Evolutionary conservation across 495 filamentous ascomycete genomes (phyloP), one percentile per base, ranked within the genome.

Genomic region (Hypoxylon subgilvum): DNA sequence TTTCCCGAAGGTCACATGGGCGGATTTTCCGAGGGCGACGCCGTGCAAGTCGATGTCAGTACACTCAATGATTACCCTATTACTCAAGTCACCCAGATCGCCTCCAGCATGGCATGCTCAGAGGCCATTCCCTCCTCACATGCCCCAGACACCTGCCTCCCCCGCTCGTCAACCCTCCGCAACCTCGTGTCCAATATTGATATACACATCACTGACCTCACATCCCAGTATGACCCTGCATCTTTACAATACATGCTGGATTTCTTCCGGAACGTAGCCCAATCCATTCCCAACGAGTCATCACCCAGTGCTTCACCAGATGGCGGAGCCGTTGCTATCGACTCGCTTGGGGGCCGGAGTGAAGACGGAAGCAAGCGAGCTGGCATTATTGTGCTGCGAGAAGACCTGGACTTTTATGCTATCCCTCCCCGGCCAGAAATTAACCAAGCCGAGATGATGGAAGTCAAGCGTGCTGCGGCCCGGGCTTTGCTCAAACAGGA

Each of bases 161-260:
- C 61, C 23, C 53, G 54, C 9, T 66, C 62, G 52, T 64, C 53
- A 21, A 61, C 60, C 16, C 58, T 68, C 57, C 73, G 69, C 63
- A 72, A 67, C 65, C 49, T 74, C 57, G 73, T 75, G 28, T 72
- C 70, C 60, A 79, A 81, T 71, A 70, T 72, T 61, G 59, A 78
- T 66, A 72, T 82, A 67, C 69, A 82, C 64, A 69, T 79, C 74
- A 77, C 85, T 87, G 73, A 89, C 80, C 71, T 68, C 54, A 64
- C 60, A 47, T 72, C 78, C 52, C 77, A 98, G 94, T 99, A 97
- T 75, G 94, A 99, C 71, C 93, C 94, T 22, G 84, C 86, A 19
- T 96, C 92, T 28, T 83, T 99, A 19, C 91, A 97, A 73, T 99
- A 97, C 78, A 99, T 99, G 95, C 84, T 99, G 41, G 94, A 97